Conservation (phyloP, 371 early-diverging fungal genomes). For the Haplosporangium sp. region DNA sequence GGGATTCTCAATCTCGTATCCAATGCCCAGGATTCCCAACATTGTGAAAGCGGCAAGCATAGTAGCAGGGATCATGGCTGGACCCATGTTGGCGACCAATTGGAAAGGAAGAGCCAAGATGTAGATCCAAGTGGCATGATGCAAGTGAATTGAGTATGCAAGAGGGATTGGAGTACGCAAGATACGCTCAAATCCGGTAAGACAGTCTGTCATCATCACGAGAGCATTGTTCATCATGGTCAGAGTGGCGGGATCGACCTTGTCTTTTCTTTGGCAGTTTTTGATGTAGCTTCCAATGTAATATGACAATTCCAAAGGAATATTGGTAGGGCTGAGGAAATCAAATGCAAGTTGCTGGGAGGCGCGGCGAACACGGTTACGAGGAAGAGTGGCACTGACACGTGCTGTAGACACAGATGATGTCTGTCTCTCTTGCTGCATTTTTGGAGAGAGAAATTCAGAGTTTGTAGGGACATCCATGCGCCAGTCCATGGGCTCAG, state of each 20-base stretch:
- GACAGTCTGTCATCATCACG: slow-evolving; percentile 58
- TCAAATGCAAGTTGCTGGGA: slow-evolving; percentile 46
- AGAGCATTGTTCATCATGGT: slow-evolving; percentile 54
- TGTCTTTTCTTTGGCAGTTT: slow-evolving; percentile 27
- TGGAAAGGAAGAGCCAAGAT: slow-evolving; percentile 79
- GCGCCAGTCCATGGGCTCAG: slow-evolving; percentile 51
- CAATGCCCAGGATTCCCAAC: slow-evolving; percentile 79
- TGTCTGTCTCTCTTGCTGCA: neutral
- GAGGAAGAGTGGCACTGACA: neutral
- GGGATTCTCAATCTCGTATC: slow-evolving; percentile 81
- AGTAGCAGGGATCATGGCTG: slow-evolving; percentile 58
- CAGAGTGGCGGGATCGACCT: slow-evolving; percentile 46
- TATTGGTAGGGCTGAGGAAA: slow-evolving; percentile 54
- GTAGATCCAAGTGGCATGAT: slow-evolving; percentile 78
- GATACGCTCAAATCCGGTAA: slow-evolving; percentile 80
- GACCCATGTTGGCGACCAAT: slow-evolving; percentile 57
- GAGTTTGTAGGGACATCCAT: slow-evolving; percentile 24
- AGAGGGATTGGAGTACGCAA: slow-evolving; percentile 84
- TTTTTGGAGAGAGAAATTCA: neutral
- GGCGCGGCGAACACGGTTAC: slow-evolving; percentile 12
- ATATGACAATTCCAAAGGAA: slow-evolving; percentile 61
- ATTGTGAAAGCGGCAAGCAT: slow-evolving; percentile 76
- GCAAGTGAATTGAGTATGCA: slow-evolving; percentile 85
- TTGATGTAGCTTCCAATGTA: slow-evolving; percentile 60
- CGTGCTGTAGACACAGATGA: neutral